Evolutionary conservation across 2,329 filamentous ascomycete genomes (phyloP).

Genomic region (Monilinia vaccinii-corymbosi): DNA sequence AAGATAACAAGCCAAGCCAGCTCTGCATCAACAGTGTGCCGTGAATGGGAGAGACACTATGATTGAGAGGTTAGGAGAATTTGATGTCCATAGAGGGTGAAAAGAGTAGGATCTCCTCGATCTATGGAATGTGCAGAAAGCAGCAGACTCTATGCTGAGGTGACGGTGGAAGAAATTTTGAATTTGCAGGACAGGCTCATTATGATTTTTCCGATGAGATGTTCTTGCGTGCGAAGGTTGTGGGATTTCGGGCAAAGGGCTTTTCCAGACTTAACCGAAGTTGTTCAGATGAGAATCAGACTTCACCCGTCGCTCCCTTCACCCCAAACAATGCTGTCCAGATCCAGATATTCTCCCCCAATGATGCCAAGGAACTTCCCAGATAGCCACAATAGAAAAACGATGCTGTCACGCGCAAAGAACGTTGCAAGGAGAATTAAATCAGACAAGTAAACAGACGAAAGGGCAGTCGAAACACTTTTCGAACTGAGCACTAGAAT

Average conservation of each 20-base stretch:
- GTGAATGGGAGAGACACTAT: not conserved
- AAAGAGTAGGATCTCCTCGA: not conserved
- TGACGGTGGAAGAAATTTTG: not conserved
- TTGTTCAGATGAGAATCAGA: not conserved
- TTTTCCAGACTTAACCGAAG: not conserved
- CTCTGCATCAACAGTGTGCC: not conserved
- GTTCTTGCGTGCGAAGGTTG: not conserved
- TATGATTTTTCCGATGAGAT: not conserved
- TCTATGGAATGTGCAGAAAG: not conserved
- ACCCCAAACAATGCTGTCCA: not conserved
- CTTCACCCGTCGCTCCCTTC: slow-evolving; percentile 2
- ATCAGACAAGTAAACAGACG: not conserved
- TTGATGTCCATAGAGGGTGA: not conserved
- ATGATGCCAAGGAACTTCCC: not conserved
- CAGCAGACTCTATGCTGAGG: not conserved
- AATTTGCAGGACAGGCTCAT: not conserved
- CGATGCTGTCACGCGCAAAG: not conserved
- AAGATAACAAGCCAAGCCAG: not conserved
- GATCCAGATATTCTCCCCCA: not conserved
- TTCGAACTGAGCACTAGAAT: not conserved
- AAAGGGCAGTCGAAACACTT: not conserved
- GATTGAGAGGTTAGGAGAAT: not conserved
- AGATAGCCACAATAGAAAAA: not conserved
- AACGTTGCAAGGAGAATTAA: not conserved
- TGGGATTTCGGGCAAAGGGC: not conserved